phyloP scores from a whole-genome alignment of 768 basidiomycete species.

The Gloeophyllum trabeum region DNA sequence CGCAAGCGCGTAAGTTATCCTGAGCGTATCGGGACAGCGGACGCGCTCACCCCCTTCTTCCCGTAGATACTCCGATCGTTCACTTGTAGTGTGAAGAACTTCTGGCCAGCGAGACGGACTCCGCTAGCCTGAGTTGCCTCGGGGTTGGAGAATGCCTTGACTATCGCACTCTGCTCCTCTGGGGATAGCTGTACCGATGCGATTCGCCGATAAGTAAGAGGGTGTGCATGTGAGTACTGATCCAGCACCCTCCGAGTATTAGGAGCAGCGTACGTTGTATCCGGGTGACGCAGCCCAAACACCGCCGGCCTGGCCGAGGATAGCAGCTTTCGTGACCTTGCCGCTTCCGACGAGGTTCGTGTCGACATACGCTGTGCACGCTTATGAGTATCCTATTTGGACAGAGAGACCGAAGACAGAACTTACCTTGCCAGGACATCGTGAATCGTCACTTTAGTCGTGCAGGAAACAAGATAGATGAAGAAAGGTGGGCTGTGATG shows the following conservation, averaged over 20 bases:
- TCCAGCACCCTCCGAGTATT: not conserved
- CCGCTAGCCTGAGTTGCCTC: constrained; percentile 40
- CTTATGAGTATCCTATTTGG: not conserved
- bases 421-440: constrained; percentile 68
- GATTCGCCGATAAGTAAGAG: not conserved
- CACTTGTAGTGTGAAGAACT: constrained; percentile 61
- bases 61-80: constrained; percentile 48
- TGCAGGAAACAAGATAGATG: constrained; percentile 4
- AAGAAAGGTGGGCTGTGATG: constrained; percentile 3
- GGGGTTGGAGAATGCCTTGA: constrained; percentile 32
- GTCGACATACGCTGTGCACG: constrained; percentile 65
- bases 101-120: constrained; percentile 51
- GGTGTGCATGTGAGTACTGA: not conserved
- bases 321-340: constrained; percentile 68
- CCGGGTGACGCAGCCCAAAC: constrained; percentile 61
- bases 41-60: constrained; percentile 67
- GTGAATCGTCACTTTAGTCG: constrained; percentile 5
- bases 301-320: constrained; percentile 63
- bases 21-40: constrained; percentile 1
- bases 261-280: constrained; percentile 37
- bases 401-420: constrained; percentile 1
- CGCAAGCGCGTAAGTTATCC: constrained; percentile 2
- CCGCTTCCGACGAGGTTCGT: constrained; percentile 63
- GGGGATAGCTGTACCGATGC: constrained; percentile 36
- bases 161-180: constrained; percentile 51